Evolutionary conservation across 2,329 filamentous ascomycete genomes (phyloP), one percentile per base, ranked within the genome.

Genomic region (Colletotrichum lindemuthianum): DNA sequence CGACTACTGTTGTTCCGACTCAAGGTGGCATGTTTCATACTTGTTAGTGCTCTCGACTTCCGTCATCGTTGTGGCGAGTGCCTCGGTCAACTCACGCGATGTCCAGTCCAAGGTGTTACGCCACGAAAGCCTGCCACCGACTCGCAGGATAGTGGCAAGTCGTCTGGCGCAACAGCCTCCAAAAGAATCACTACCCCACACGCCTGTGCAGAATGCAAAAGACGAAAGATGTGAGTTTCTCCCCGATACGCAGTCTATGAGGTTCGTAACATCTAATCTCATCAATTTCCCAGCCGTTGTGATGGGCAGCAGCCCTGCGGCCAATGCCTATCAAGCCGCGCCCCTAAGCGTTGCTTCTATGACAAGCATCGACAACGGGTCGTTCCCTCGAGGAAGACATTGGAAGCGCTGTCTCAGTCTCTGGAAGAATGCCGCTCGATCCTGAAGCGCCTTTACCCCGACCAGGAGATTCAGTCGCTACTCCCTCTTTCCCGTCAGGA

Each of bases 291-390:
- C 24, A 83, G 81, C 60, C 89, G 92, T 68, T 96, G 92, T 73
- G 91, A 94, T 78, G 92, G 92, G 59, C 86, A 90, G 69, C 90
- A 92, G 72, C 92, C 92, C 10, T 96, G 92, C 73, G 90, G 91
- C 41, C 92, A 93, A 74, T 96, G 92, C 74, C 85, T 92, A 63
- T 93, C 91, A 75, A 94, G 92, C 74, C 88, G 92, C 60, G 91
- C 92, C 67, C 90, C 91, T 4, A 92, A 93, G 74, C 84, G 88
- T 59, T 95, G 92, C 74, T 89, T 90, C 71, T 95, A 95, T 75
- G 90, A 92, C 69, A 93, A 94, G 77, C 91, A 93, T 68, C 85
- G 91, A 13, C 90, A 92, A 75, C 82, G 90, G 66, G 87, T 92
- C 9, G 89, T 92, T 63, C 91, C 92, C 1, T 94, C 92, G 8